Conservation (phyloP, 139 green algal genomes). For the Picochlorum sp. region DNA sequence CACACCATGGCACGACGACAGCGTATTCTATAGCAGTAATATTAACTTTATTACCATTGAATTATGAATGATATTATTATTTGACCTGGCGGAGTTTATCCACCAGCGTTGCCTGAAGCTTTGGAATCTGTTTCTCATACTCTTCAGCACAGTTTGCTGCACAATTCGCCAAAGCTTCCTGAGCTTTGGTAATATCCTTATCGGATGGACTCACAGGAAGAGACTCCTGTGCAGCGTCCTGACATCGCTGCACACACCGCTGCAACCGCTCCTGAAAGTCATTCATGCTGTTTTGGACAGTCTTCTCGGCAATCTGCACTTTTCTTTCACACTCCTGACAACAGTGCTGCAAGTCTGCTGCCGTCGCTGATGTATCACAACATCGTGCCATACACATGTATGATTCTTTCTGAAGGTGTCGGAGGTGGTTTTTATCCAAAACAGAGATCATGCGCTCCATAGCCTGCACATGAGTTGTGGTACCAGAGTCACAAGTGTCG, state of each 20-base stretch:
- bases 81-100: conserved; percentile 10
- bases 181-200: conserved; percentile 32
- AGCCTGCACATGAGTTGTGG: conserved; percentile 7
- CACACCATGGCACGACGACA: conserved; percentile 47
- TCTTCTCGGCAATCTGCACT: conserved; percentile 16
- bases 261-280: conserved; percentile 35
- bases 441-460: conserved; percentile 25
- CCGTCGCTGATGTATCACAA: conserved; percentile 22
- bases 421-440: conserved; percentile 21
- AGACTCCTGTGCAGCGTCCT: conserved; percentile 30
- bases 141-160: conserved; percentile 35
- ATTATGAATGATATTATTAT: no score
- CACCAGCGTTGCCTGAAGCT: conserved; percentile 15
- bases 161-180: conserved; percentile 27
- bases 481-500: not conserved
- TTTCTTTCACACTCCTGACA: conserved; percentile 13
- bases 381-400: conserved; percentile 28
- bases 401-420: conserved; percentile 28
- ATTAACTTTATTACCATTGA: no score
- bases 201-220: conserved; percentile 21
- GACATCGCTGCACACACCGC: conserved; percentile 27
- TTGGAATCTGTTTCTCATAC: conserved; percentile 30
- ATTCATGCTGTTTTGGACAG: conserved; percentile 14
- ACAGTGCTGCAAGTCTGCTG: conserved; percentile 23
- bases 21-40: no score